These are phyloP conservation scores for Chamaenerion angustifolium DNA, from an alignment of 345 rosid genomes.

Conservation along the genomic window DNA sequence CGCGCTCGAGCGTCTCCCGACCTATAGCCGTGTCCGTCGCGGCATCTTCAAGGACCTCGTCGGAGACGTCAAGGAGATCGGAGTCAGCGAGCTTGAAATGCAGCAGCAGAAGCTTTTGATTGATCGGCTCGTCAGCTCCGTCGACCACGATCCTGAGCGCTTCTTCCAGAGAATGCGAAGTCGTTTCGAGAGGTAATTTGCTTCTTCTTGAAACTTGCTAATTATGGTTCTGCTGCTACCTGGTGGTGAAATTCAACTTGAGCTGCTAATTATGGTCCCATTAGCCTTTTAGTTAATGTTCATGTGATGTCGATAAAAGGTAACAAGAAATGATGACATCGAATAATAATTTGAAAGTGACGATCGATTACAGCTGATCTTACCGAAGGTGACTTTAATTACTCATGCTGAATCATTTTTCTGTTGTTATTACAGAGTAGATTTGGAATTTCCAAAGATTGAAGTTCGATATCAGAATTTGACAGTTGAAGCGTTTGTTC, in stretches of 20 bases:
- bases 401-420: neutral
- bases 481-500: constrained; percentile 71
- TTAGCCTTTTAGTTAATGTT: neutral
- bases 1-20: constrained; percentile 81
- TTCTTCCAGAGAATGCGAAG: constrained; percentile 73
- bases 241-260: neutral
- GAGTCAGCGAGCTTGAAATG: constrained; percentile 48
- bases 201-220: neutral
- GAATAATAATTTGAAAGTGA: neutral
- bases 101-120: constrained; percentile 60
- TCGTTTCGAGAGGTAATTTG: constrained; percentile 59
- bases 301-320: neutral
- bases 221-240: neutral
- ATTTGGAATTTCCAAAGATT: constrained; percentile 77
- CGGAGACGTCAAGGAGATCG: constrained; percentile 63
- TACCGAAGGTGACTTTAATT: neutral
- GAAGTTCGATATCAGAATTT: constrained; percentile 79
- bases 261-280: neutral
- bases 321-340: neutral
- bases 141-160: constrained; percentile 67
- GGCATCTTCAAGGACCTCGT: constrained; percentile 59
- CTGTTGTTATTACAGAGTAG: constrained; percentile 37
- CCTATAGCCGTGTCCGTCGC: constrained; percentile 53
- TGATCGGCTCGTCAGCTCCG: constrained; percentile 59
- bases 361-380: neutral